Percentiles rank a stretch among this genome's conserved stretches.
These are phyloP conservation scores for Teratosphaeria viscida DNA, from an alignment of 2,329 filamentous ascomycete species.

Conservation along the genomic window DNA sequence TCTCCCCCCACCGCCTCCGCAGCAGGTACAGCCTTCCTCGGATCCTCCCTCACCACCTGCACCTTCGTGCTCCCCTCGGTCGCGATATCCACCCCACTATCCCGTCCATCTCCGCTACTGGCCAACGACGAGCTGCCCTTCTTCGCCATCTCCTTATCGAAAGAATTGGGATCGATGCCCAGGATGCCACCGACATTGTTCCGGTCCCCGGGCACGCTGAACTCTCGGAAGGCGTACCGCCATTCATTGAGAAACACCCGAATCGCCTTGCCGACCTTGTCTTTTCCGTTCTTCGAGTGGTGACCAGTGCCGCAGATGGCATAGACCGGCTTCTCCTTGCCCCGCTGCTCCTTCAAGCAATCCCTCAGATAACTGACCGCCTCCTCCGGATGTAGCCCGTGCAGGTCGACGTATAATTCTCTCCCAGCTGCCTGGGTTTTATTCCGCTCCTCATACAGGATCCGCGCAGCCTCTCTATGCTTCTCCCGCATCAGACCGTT, in stretches of 20 bases:
- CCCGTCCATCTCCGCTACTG: slow-evolving; percentile 22
- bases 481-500: slow-evolving; percentile 96
- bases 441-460: slow-evolving; percentile 90
- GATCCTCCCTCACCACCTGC: slow-evolving; percentile 26
- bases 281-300: slow-evolving; percentile 97
- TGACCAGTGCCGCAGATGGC: slow-evolving; percentile 95
- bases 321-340: slow-evolving; percentile 61
- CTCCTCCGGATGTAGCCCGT: slow-evolving; percentile 97
- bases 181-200: slow-evolving; percentile 63
- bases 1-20: not conserved
- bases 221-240: slow-evolving; percentile 92
- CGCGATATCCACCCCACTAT: slow-evolving; percentile 29
- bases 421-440: slow-evolving; percentile 30
- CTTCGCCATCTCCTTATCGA: slow-evolving; percentile 32
- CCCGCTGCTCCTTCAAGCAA: slow-evolving; percentile 73
- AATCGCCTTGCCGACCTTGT: slow-evolving; percentile 93
- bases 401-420: slow-evolving; percentile 89
- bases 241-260: slow-evolving; percentile 87
- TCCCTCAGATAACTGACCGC: slow-evolving; percentile 88
- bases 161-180: slow-evolving; percentile 53
- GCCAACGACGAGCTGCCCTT: slow-evolving; percentile 23
- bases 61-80: slow-evolving; percentile 25
- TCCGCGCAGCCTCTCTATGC: slow-evolving; percentile 82
- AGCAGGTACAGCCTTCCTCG: slow-evolving; percentile 11
- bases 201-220: slow-evolving; percentile 89